Evolutionary conservation across 345 rosid genomes (phyloP), one percentile per base, ranked within the genome.

Genomic region (Nephelium lappaceum): DNA sequence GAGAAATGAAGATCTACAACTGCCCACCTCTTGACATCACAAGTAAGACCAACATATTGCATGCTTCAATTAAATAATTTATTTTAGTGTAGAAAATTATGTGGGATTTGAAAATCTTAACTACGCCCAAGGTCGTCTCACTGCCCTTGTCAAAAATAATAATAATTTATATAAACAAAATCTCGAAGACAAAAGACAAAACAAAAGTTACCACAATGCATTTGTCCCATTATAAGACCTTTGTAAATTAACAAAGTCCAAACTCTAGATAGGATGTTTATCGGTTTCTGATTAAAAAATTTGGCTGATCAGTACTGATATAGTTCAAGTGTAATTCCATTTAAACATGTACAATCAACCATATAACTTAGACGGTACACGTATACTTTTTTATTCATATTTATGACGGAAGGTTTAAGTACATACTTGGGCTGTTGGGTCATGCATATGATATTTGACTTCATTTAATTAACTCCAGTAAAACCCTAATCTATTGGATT

Each of bases 191-290:
- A 53, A 31, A 67, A 41, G 25, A 72, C 18, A 31, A 19, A 57
- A 23, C 60, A 16, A 71, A 71, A 71, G 60, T 47, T 47, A 18
- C 4, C 27, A 71, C 27, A 18, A 16, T 51, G 42, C 23, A 53
- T 18, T 71, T 71, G 74, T 71, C 74, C 15, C 24, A 71, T 53
- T 71, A n/a, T 27, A 53, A 10, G 63, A 53, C 63, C 5, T 25
- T 11, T 71, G 21, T 8, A 21, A 60, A 21, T 16, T 21, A 41
- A 68, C 23, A 41, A 38, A 67, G 23, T 36, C 24, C 23, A 38
- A 16, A 8, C 14, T 18, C 71, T 6, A 41, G 23, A 16, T 36
- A 8, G 14, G 70, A 67, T 67, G 49, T 18, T 67, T 38, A 39
- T 67, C 21, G n/a, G 8, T 16, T 66, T 31, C 45, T 66, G 8